These are phyloP conservation scores for Podila horticola DNA, from an alignment of 192 early-diverging fungal genomes.

Conservation along the genomic window DNA sequence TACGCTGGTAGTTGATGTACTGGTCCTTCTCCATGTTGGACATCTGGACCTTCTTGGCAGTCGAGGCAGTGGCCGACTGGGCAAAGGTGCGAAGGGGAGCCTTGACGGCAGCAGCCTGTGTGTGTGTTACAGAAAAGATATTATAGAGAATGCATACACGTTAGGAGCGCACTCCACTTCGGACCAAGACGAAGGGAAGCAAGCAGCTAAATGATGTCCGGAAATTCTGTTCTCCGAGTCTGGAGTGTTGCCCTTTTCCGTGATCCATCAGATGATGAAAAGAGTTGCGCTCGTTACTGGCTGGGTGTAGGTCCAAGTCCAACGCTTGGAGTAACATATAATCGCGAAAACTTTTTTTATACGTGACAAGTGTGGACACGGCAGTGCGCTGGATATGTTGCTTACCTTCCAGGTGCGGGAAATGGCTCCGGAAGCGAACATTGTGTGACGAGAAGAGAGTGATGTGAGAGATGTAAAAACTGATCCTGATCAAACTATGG, in stretches of 20 bases:
- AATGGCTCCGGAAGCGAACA: slow-evolving; percentile 51
- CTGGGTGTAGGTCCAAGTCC: too few relatives aligned
- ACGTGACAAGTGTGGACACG: background rate
- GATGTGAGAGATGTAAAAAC: background rate
- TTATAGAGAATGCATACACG: background rate
- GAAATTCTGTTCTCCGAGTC: too few relatives aligned
- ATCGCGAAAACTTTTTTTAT: too few relatives aligned
- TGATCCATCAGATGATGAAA: too few relatives aligned
- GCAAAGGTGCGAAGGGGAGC: slow-evolving; percentile 63
- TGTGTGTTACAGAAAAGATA: background rate
- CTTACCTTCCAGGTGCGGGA: slow-evolving; percentile 53
- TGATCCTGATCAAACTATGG: background rate
- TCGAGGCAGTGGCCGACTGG: slow-evolving; percentile 57
- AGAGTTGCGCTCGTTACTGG: too few relatives aligned
- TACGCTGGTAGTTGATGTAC: slow-evolving; percentile 97
- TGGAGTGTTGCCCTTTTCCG: too few relatives aligned
- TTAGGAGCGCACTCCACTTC: background rate
- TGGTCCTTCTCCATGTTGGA: slow-evolving; percentile 92
- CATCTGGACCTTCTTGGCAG: slow-evolving; percentile 84
- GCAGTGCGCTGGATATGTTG: too few relatives aligned
- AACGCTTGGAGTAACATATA: too few relatives aligned
- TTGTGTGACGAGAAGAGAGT: slow-evolving; percentile 13
- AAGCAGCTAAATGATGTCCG: too few relatives aligned
- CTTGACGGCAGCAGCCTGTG: slow-evolving; percentile 50
- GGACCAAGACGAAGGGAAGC: too few relatives aligned